Base-by-base conservation (phyloP, 2,329 filamentous ascomycete species). In the Cladophialophora psammophila region DNA sequence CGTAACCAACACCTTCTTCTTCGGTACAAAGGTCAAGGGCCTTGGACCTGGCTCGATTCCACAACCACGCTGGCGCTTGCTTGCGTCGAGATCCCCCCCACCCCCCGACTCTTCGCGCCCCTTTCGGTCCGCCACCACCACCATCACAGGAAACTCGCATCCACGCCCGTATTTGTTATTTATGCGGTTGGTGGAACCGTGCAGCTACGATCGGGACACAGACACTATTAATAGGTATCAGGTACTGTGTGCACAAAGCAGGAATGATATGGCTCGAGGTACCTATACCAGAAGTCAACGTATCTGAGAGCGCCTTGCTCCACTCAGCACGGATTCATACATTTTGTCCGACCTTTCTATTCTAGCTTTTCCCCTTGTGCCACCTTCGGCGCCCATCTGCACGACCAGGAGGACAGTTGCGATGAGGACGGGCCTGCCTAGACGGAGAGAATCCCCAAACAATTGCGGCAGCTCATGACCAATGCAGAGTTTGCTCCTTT, bases 251-350 rank as follows among this genome's bases (percentile, higher is more conserved):
- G 13, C 48, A 26, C 40, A 20, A 26, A 59, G 56, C 36, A 34
- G 31, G 15, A 31, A 55, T 35, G 53, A 26, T 50, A 18, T 26
- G 18, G 13, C 26, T 31, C n/a, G 35, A 60, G 57, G 63, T 65
- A 65, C 38, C 63, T 65, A 18, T 65, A 65, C 63, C 45, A 58
- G n/a, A 36, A 45, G 35, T 56, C 57, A 60, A n/a, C 13, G 48
- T 42, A 60, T 52, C n/a, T 48, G 8, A 60, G 45, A 48, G 45
- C 36, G 15, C 10, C 61, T 36, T 10, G 34, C 36, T 59, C 9
- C 54, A 50, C 45, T 18, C 20, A 59, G 45, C 34, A 52, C 20
- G 35, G 38, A 50, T 50, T 20, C 45, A 10, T 26, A 20, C 20
- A 50, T 50, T 50, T 31, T 50, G 45, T 50, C 45, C 45, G 10